Conservation (phyloP, 352 stramenopile genomes). For the Globisporangium takayamanum region DNA sequence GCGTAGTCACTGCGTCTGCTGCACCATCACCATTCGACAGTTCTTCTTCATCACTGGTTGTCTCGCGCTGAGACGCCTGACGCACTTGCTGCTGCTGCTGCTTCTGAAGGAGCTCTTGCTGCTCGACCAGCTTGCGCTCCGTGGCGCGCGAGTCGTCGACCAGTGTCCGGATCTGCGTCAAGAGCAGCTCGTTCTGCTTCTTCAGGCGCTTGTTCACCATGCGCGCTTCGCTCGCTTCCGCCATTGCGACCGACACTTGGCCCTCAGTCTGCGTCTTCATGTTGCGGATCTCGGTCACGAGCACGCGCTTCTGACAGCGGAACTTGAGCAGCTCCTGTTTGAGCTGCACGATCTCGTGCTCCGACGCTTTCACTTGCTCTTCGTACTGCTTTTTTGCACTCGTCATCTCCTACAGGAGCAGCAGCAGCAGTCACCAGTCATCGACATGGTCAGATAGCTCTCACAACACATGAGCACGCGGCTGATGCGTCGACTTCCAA, state of each 20-base stretch:
- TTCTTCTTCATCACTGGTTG: background rate
- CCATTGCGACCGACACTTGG: conserved; percentile 76
- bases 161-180: conserved; percentile 73
- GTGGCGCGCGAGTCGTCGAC: conserved; percentile 51
- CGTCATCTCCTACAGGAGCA: conserved; percentile 43
- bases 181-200: conserved; percentile 73
- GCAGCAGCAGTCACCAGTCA: background rate
- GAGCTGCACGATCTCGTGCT: conserved; percentile 44
- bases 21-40: conserved; percentile 1
- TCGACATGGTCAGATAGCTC: no score
- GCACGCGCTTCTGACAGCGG: conserved; percentile 66
- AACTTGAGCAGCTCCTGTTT: conserved; percentile 75
- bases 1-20: background rate
- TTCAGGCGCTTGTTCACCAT: conserved; percentile 83
- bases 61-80: conserved; percentile 8
- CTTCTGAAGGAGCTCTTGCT: conserved; percentile 17
- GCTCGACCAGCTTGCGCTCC: conserved; percentile 34
- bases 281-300: conserved; percentile 74
- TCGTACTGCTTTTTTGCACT: conserved; percentile 66
- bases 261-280: conserved; percentile 68
- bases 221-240: conserved; percentile 76
- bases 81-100: conserved; percentile 19
- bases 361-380: conserved; percentile 44
- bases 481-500: no score
- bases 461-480: no score